These are phyloP conservation scores for Stephania japonica DNA, from an alignment of 164 flowering plant genomes.

Conservation along the genomic window DNA sequence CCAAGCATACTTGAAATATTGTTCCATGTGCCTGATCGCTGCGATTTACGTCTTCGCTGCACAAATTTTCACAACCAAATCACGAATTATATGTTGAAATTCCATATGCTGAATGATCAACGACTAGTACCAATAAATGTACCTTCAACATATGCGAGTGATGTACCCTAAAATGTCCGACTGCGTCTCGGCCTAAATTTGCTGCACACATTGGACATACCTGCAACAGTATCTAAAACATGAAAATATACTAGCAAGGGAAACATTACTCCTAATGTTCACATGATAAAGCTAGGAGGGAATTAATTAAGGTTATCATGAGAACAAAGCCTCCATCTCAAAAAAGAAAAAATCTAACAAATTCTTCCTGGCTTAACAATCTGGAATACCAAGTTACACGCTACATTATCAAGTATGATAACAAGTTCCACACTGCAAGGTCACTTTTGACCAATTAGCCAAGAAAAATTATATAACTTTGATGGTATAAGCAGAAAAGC, in stretches of 20 bases:
- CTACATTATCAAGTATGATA: too few relatives aligned
- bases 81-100: background rate
- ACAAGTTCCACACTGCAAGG: too few relatives aligned
- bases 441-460: too few relatives aligned
- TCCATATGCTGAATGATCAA: background rate
- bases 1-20: conserved; percentile 29
- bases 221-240: conserved; percentile 26
- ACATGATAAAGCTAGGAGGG: too few relatives aligned
- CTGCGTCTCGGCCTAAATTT: conserved; percentile 65
- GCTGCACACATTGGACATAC: conserved; percentile 92
- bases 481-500: too few relatives aligned
- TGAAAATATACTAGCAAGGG: background rate
- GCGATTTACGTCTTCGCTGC: conserved; percentile 56
- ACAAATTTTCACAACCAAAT: conserved; percentile 3
- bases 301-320: too few relatives aligned
- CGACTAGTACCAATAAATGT: background rate
- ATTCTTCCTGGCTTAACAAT: too few relatives aligned
- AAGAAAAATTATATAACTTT: too few relatives aligned
- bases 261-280: background rate
- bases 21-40: conserved; percentile 46
- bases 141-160: conserved; percentile 75
- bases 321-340: too few relatives aligned
- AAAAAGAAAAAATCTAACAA: too few relatives aligned
- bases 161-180: conserved; percentile 64
- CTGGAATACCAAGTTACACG: too few relatives aligned